Percentiles rank a stretch among this genome's conserved stretches.
These are phyloP conservation scores for Ceratocystis cubensis DNA, from an alignment of 2,329 filamentous ascomycete species.

Conservation along the genomic window DNA sequence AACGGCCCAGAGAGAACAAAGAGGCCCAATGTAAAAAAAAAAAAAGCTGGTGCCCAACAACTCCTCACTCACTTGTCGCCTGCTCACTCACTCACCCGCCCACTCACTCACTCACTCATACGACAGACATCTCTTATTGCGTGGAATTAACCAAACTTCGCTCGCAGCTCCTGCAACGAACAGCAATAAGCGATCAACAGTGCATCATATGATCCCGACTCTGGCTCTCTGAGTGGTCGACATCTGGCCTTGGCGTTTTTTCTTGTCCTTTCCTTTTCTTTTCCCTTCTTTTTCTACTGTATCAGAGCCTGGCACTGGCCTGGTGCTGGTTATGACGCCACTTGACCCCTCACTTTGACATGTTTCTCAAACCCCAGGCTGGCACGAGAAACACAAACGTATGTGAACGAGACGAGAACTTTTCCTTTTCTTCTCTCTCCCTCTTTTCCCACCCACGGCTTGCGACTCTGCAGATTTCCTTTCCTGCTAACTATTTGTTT, in stretches of 20 bases:
- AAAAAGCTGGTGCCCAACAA: not conserved
- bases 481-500: not conserved
- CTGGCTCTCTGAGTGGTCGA: not conserved
- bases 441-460: not conserved
- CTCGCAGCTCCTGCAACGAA: not conserved
- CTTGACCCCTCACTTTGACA: slow-evolving; percentile 9
- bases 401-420: not conserved
- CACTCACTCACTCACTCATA: not conserved
- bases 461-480: not conserved
- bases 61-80: not conserved
- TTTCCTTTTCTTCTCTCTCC: slow-evolving; percentile 8
- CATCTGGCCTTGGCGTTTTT: not conserved
- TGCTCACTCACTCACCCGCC: too few species aligned
- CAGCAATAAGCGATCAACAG: not conserved
- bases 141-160: not conserved
- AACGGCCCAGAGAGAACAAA: not conserved
- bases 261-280: not conserved
- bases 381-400: not conserved
- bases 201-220: slow-evolving; percentile 1
- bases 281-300: not conserved
- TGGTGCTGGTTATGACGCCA: slow-evolving; percentile 7
- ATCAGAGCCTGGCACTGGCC: slow-evolving; percentile 4
- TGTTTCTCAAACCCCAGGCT: slow-evolving; percentile 6
- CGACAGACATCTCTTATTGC: too few species aligned
- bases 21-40: not conserved